Percentiles rank a stretch among this genome's conserved stretches.
phyloP scores from a whole-genome alignment of 768 basidiomycete species.

The Termitomyces sp. region DNA sequence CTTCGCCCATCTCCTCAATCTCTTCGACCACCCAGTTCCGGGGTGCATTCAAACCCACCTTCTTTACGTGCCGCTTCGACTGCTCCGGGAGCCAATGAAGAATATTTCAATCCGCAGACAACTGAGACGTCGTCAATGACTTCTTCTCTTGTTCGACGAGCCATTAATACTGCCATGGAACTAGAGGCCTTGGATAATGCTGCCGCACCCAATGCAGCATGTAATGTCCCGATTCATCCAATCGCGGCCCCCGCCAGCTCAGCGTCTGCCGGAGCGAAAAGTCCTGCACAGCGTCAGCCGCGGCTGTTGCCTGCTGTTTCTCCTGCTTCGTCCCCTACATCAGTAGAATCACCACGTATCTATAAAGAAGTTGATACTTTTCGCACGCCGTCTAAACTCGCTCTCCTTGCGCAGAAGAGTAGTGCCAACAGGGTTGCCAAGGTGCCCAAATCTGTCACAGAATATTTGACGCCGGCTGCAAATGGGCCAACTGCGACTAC shows the following conservation, averaged over 20 bases:
- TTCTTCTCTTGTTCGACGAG: slow-evolving; percentile 56
- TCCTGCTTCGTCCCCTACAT: not conserved
- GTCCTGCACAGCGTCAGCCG: not conserved
- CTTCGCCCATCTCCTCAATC: slow-evolving; percentile 67
- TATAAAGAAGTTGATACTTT: slow-evolving; percentile 23
- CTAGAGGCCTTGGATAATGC: slow-evolving; percentile 47
- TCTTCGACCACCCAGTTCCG: slow-evolving; percentile 29
- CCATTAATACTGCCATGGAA: slow-evolving; percentile 62
- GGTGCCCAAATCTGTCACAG: slow-evolving; percentile 45
- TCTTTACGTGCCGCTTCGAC: slow-evolving; percentile 20
- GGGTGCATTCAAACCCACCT: slow-evolving; percentile 19
- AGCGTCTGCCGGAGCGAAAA: slow-evolving; percentile 6
- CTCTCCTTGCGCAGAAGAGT: slow-evolving; percentile 59
- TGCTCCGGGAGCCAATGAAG: slow-evolving; percentile 13
- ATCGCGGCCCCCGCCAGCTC: slow-evolving; percentile 9
- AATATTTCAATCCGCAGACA: slow-evolving; percentile 9
- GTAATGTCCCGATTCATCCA: slow-evolving; percentile 12
- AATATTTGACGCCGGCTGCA: slow-evolving; percentile 74
- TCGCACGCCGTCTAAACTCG: slow-evolving; percentile 61
- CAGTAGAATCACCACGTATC: slow-evolving; percentile 9
- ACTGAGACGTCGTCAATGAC: slow-evolving; percentile 44
- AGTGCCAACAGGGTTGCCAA: slow-evolving; percentile 36
- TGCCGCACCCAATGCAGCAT: slow-evolving; percentile 13
- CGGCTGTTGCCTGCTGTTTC: slow-evolving; percentile 12
- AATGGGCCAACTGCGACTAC: slow-evolving; percentile 80